Base-by-base conservation (phyloP, 768 basidiomycete genomes). In the Suillus cothurnatus region DNA sequence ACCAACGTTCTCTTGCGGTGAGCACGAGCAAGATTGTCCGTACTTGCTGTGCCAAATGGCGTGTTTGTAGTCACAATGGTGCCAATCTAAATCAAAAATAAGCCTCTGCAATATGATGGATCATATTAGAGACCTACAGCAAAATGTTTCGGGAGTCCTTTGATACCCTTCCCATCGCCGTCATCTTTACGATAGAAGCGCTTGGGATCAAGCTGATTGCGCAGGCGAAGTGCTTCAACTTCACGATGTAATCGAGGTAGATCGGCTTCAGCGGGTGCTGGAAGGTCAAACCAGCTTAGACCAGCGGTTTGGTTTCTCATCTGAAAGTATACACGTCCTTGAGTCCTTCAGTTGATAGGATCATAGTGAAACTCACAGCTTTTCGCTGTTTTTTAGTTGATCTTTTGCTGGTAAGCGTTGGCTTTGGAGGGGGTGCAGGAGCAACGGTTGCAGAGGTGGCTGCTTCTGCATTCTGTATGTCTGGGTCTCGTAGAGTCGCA, bases 201-300 rank as follows among this genome's bases (percentile, higher is more conserved):
- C 74, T 97, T 97, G 21, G 94, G 94, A 71, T 97, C 95, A 23
- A 97, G 84, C 64, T 94, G 90, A 73, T 94, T 94, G 59, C 90
- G 86, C 56, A 97, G 80, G 36, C 94, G 89, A 63, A 96, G 80
- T 0, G 95, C 91, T 73, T 96, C 92, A 15, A 94, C 90, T 79
- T 97, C 94, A 61, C 91, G 90, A 71, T 94, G 79, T 47, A 95
- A 77, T 43, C 87, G 84, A 41, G 93, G 92, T 19, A 93, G 80
- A 66, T 95, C 93, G 15, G 90, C 87, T 70, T 92, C 91, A 17
- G 86, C 76, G 26, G 94, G 94, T 21, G 91, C 89, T 23, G 94
- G 93, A 62, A 96, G 83, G 75, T 95, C 92, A 74, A 94, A 95
- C 94, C 94, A 97, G 63, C 85, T 84, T 53, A 87, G 83, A 0